Evolutionary conservation across 345 rosid genomes (phyloP), one percentile per base, ranked within the genome.

Genomic region (Cardamine chenopodiifolia): DNA sequence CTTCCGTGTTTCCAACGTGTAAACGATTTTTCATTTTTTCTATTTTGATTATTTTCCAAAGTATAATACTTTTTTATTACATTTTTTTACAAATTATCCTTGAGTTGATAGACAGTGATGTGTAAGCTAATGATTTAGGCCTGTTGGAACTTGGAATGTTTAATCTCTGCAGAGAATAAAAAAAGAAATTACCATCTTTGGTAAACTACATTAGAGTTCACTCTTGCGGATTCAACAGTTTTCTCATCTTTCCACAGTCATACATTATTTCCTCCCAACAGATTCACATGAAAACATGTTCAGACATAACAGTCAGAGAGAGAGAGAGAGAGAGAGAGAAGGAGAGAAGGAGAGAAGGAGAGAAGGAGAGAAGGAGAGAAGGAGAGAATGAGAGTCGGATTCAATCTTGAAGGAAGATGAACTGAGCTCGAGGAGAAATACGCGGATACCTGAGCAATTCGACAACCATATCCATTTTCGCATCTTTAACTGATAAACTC

Each of bases 371-470:
- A n/a, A 42, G 1, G 37, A 34, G 48, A 15, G 15, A 13, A 29
- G 1, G 12, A 10, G 39, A 35, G 39, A 35, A 29, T 4, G 42
- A 25, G 52, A 17, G 17, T 14, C 40, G 20, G 59, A n/a, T 22
- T 80, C 81, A 89, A 54, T 88, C 89, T 83, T 79, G 85, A 74
- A 79, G 71, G 78, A 90, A 89, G 58, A 85, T 1, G 71, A 95
- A 82, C 71, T 89, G 88, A 19, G 97, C 96, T 44, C 62, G 71
- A 70, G 89, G 81, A 35, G 99, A 95, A 67, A 94, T 92, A 8
- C 99, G 86, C 10, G 78, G 84, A 76, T 82, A 92, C 84, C 77
- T 89, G 70, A 89, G 71, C 81, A 90, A 74, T 80, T 90, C 85
- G 26, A 89, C 71, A 74, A 95, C 76, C 94, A 95, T 87, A 25